Percentiles rank a stretch among this genome's conserved stretches.
phyloP scores from a whole-genome alignment of 768 basidiomycete genomes.

The Serendipita sp. region DNA sequence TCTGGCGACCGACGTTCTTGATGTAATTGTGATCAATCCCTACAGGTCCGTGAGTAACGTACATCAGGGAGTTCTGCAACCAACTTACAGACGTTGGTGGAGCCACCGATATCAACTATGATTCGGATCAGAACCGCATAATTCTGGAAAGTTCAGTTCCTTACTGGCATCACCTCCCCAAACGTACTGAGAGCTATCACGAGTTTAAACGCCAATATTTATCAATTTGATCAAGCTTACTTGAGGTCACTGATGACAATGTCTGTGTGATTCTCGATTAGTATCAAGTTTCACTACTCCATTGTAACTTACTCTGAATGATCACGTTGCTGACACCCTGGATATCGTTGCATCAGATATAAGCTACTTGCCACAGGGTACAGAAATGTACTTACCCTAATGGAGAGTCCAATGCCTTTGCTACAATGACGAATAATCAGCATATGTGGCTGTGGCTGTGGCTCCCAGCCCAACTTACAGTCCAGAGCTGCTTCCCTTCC shows the following conservation, averaged over 20 bases:
- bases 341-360: background rate
- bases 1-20: too few species aligned
- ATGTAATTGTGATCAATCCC: too few species aligned
- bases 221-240: background rate
- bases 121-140: background rate
- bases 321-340: background rate
- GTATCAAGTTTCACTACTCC: background rate
- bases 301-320: background rate
- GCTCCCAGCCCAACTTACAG: background rate
- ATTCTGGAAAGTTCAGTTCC: background rate
- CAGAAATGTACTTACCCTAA: background rate
- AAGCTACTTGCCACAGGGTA: background rate
- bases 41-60: too few species aligned
- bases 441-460: background rate
- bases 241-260: background rate
- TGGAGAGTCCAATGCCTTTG: conserved; percentile 1
- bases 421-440: background rate
- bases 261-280: background rate
- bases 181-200: background rate
- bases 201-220: too few species aligned
- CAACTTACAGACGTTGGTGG: background rate
- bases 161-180: conserved; percentile 6
- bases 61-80: too few species aligned
- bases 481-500: conserved; percentile 1
- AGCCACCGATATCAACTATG: background rate